Base-by-base conservation (phyloP, 1,284 basidiomycete genomes). In the Cryptococcus hybrid region DNA sequence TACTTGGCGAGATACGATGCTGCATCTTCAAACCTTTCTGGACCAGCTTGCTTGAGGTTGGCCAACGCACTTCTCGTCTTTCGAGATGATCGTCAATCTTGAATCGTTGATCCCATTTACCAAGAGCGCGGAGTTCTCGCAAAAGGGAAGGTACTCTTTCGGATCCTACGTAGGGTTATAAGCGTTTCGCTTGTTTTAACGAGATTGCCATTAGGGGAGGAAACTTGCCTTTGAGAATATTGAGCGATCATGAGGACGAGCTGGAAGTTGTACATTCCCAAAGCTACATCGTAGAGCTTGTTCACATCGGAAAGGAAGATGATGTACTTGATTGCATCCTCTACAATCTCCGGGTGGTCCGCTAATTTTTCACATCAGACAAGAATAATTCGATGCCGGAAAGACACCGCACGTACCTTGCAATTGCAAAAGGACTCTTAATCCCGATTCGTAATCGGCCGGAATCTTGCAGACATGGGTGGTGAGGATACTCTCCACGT, bases 201-300 rank as follows among this genome's bases (percentile, higher is more conserved):
- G 18, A 18, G 18, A 18, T 18, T 18, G 18, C 45, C 30, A 30
- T 30, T 30, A 4, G 30, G 30, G 9, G 34, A 7, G 18, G 11
- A 1, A 5, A 61, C 75, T 34, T 45, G 90, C 92, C 83, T 94
- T 75, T 97, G 93, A 39, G 94, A 90, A 69, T 98, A 90, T 74
- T 99, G 96, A 1, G 96, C 95, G 40, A 99, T 85, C 86, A 99
- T 88, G 38, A 99, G 82, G 2, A 97, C 94, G 2, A 99, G 82
- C 24, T 89, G 87, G 78, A 99, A 97, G 77, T 99, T 92, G 77
- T 99, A 99, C 92, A 98, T 98, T 30, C 96, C 95, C 30, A 99
- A 83, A 1, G 96, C 96, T 5, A 90, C 89, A 72, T 98, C 87
- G 79, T 94, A 99, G 2, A 99, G 83, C 61, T 84, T 84, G 68